phyloP scores from a whole-genome alignment of 2,329 filamentous ascomycete genomes.

The Diplodia seriata region DNA sequence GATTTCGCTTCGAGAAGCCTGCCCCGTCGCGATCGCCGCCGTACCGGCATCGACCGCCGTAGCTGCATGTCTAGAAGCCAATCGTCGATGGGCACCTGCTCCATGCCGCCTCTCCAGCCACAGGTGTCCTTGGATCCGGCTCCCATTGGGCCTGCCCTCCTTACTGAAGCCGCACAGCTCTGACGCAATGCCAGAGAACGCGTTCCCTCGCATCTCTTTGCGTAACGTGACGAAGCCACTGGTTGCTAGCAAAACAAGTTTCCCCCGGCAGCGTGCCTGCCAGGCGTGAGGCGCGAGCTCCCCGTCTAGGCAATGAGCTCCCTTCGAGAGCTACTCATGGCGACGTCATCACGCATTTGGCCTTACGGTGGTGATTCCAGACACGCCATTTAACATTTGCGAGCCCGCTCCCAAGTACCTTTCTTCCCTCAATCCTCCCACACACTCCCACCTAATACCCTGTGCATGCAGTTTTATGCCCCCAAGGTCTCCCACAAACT shows the following conservation, averaged over 20 bases:
- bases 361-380: not conserved
- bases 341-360: slow-evolving; percentile 45
- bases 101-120: slow-evolving; percentile 29
- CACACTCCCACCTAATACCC: slow-evolving; percentile 35
- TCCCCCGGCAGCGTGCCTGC: slow-evolving; percentile 36
- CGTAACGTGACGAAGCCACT: slow-evolving; percentile 31
- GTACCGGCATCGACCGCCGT: slow-evolving; percentile 16
- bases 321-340: slow-evolving; percentile 22
- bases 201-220: slow-evolving; percentile 20
- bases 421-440: slow-evolving; percentile 28
- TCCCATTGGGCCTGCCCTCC: slow-evolving; percentile 13
- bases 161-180: slow-evolving; percentile 10
- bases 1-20: slow-evolving; percentile 24
- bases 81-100: slow-evolving; percentile 26
- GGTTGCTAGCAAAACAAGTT: slow-evolving; percentile 47
- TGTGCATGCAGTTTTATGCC: slow-evolving; percentile 55
- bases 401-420: slow-evolving; percentile 9
- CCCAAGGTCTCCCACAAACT: slow-evolving; percentile 55
- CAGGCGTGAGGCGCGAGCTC: slow-evolving; percentile 44
- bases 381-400: slow-evolving; percentile 26
- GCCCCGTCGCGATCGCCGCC: slow-evolving; percentile 18
- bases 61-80: slow-evolving; percentile 2
- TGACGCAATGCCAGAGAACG: slow-evolving; percentile 31
- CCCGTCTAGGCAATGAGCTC: slow-evolving; percentile 16
- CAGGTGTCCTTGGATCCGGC: slow-evolving; percentile 6